Base-by-base conservation (phyloP, 169 alveolate genomes). In the Plasmodium knowlesi region DNA sequence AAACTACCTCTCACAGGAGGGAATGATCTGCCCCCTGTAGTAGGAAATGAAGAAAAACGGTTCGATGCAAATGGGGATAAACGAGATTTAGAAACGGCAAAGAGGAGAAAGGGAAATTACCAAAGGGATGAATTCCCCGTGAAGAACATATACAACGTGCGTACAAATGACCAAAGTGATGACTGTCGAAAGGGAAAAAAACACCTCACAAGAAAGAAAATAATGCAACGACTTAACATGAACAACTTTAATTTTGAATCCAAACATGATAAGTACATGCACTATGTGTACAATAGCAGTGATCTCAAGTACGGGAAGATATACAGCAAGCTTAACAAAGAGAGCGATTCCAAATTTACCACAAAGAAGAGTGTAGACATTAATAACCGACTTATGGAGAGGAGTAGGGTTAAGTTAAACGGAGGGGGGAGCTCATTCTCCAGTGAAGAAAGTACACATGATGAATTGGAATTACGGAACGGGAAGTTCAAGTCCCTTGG, bases 221-320 rank as follows among this genome's bases (percentile, higher is more conserved):
- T 86, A 37, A 53, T 53, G 76, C 37, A 34, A 22, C 74, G 74
- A 73, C 32, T 84, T 28, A 84, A 84, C 19, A 84, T 70, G 70
- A 84, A 84, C n/a, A 70, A 19, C 30, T 71, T 73, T 16, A 73
- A 54, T 30, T 86, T 86, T 19, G 53, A 86, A 1, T 32, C 39
- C n/a, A 74, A 53, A 41, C 30, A 74, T 22, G 93, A 86, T 43
- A 76, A 53, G 6, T 86, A 86, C 53, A 86, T 86, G 93, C 70
- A 86, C 28, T 86, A 86, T 67, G 72, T 86, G 4, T 86, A 86
- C 43, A 86, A 86, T 37, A 86, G 93, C 80, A 86, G 61, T 19
- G 80, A 53, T 41, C 70, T 22, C 30, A 73, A 16, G 43, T 86
- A 86, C 16, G 70, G 93, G 8, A 76, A 54, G 4, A 86, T 19